A percentile compares a stretch with the other conserved stretches of the same genome.
Conservation (phyloP, 257 asterid species). For the Ophiorrhiza pumila region DNA sequence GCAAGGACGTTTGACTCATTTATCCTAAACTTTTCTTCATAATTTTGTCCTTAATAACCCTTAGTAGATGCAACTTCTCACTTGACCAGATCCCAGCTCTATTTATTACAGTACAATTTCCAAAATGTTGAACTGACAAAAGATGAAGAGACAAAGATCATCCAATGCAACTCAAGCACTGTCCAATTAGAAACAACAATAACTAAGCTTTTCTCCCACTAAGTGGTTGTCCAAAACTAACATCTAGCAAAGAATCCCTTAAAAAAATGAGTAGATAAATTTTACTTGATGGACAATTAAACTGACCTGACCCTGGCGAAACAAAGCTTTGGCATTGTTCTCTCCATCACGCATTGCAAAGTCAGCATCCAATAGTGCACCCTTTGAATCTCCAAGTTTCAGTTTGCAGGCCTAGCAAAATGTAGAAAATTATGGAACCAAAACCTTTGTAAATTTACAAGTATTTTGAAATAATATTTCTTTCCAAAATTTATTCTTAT, state of each 20-base stretch:
- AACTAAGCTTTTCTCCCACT: not conserved
- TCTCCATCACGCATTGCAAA: constrained; percentile 96
- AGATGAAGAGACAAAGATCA: not conserved
- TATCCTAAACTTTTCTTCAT: not conserved
- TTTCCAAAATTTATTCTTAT: not conserved
- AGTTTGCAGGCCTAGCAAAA: constrained; percentile 76
- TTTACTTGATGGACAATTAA: not conserved
- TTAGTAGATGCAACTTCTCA: not conserved
- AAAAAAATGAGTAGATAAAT: not conserved
- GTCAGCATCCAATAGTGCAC: constrained; percentile 91
- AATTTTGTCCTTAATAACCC: not conserved
- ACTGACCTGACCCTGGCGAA: constrained; percentile 96
- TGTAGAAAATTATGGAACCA: not conserved
- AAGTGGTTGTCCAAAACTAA: not conserved
- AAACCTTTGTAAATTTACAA: not conserved
- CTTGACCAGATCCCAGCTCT: not conserved
- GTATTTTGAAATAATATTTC: not conserved
- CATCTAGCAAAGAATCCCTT: not conserved
- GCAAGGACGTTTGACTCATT: no score
- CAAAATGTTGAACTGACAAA: not conserved
- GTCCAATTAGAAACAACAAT: not conserved
- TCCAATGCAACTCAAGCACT: not conserved
- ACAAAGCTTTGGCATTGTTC: constrained; percentile 91
- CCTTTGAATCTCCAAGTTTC: constrained; percentile 79
- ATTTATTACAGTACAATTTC: no score